phyloP scores from a whole-genome alignment of 305 asterid genomes.

The Fraxinus latifolia region DNA sequence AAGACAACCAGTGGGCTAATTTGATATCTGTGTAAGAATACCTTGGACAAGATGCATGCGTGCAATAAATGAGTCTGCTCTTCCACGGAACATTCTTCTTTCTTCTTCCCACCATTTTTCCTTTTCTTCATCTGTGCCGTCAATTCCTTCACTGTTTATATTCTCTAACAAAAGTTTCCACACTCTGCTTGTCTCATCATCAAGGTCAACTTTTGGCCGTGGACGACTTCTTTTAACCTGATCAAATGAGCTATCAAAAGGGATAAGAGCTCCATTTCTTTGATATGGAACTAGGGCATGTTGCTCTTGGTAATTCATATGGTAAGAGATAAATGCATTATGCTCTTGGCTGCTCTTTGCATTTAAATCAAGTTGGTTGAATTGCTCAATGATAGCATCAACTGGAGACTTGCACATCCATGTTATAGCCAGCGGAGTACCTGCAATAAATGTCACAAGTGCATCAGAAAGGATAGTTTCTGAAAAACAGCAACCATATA shows the following conservation, averaged over 20 bases:
- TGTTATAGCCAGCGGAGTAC: slow-evolving; percentile 48
- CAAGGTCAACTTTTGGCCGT: slow-evolving; percentile 91
- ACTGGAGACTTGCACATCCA: slow-evolving; percentile 44
- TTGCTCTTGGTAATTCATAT: slow-evolving; percentile 34
- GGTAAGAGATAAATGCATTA: slow-evolving; percentile 37
- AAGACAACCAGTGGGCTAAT: slow-evolving; percentile 8
- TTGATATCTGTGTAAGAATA: slow-evolving; percentile 25
- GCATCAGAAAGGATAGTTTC: slow-evolving; percentile 22
- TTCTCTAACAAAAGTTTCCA: slow-evolving; percentile 91
- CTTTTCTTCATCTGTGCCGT: slow-evolving; percentile 83
- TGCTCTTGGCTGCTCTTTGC: slow-evolving; percentile 33
- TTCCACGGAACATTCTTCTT: slow-evolving; percentile 78
- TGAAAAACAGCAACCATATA: slow-evolving; percentile 21
- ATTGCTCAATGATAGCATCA: slow-evolving; percentile 59
- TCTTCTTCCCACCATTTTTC: slow-evolving; percentile 96
- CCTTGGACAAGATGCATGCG: slow-evolving; percentile 99
- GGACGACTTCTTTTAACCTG: slow-evolving; percentile 46
- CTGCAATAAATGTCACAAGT: slow-evolving; percentile 49
- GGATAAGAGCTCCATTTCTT: slow-evolving; percentile 60
- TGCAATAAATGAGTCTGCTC: slow-evolving; percentile 91
- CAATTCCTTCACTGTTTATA: slow-evolving; percentile 86
- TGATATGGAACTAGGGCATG: slow-evolving; percentile 70
- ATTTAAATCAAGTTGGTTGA: slow-evolving; percentile 55
- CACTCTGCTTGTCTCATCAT: slow-evolving; percentile 88
- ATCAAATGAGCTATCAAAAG: slow-evolving; percentile 48